Evolutionary conservation across 2,329 filamentous ascomycete species (phyloP).

Genomic region (Fusarium longipes): DNA sequence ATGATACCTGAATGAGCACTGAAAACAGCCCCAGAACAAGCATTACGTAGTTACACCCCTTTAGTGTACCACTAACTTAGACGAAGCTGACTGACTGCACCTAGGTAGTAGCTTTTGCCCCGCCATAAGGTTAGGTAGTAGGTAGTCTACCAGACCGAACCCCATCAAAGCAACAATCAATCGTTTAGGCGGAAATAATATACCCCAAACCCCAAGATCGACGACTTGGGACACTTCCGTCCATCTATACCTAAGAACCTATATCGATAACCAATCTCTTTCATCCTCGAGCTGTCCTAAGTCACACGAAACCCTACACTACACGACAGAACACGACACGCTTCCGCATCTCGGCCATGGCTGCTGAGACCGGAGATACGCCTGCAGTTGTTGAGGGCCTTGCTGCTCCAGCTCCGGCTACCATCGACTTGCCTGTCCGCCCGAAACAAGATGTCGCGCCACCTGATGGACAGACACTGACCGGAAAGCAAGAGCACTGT

Average conservation of each 20-base stretch:
- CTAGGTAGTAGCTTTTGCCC: too few species aligned
- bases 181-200: constrained; percentile 18
- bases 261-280: constrained; percentile 3
- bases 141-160: constrained; percentile 13
- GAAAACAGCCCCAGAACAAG: neutral
- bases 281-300: constrained; percentile 1
- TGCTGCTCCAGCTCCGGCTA: constrained; percentile 25
- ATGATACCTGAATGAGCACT: constrained; percentile 15
- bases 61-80: constrained; percentile 10
- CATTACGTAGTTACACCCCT: constrained; percentile 34
- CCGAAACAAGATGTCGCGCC: constrained; percentile 48
- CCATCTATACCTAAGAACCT: constrained; percentile 23
- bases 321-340: constrained; percentile 11
- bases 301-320: neutral
- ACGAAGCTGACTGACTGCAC: constrained; percentile 34
- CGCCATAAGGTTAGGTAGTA: too few species aligned
- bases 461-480: constrained; percentile 68
- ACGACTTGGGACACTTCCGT: constrained; percentile 10
- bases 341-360: constrained; percentile 43
- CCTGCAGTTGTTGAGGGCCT: constrained; percentile 38
- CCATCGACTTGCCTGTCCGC: constrained; percentile 48
- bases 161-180: constrained; percentile 17
- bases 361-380: constrained; percentile 43
- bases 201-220: constrained; percentile 14
- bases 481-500: constrained; percentile 99